Conservation (phyloP, 2,329 filamentous ascomycete species). For the Cordyceps tenuipes region DNA sequence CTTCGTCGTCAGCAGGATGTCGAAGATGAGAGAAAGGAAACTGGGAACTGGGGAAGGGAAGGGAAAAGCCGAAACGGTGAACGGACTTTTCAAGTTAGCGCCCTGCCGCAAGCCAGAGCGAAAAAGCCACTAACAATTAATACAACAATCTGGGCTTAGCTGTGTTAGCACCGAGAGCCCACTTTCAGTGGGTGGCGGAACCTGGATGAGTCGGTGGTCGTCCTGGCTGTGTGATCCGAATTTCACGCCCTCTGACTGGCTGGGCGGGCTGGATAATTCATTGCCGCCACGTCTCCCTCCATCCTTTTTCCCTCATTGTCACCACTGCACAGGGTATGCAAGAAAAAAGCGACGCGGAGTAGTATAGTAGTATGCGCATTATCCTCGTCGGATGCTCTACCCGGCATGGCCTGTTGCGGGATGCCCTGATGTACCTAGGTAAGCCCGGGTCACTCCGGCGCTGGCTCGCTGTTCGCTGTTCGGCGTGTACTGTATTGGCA, state of each 20-base stretch:
- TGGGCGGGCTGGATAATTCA: no score
- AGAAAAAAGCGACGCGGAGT: background rate
- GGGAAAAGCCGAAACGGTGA: background rate
- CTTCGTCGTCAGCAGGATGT: slow-evolving; percentile 1
- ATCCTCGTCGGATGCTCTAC: background rate
- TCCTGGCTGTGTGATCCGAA: slow-evolving; percentile 6
- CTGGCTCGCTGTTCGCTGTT: slow-evolving; percentile 3
- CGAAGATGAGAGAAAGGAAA: background rate
- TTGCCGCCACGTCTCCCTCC: background rate
- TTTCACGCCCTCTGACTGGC: slow-evolving; percentile 5
- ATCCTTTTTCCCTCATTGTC: background rate
- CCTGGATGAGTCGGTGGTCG: background rate
- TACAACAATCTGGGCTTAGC: background rate
- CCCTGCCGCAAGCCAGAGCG: background rate
- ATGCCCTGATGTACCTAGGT: background rate
- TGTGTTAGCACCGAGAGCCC: background rate
- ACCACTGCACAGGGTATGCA: background rate
- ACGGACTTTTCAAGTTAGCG: background rate
- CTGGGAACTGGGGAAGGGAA: background rate
- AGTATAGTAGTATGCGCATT: background rate
- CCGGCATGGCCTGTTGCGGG: background rate
- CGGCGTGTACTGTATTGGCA: background rate
- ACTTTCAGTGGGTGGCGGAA: background rate
- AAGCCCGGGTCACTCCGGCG: background rate
- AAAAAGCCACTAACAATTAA: background rate